These are phyloP conservation scores for Botrytis deweyae DNA, from an alignment of 2,329 filamentous ascomycete genomes.

Conservation along the genomic window DNA sequence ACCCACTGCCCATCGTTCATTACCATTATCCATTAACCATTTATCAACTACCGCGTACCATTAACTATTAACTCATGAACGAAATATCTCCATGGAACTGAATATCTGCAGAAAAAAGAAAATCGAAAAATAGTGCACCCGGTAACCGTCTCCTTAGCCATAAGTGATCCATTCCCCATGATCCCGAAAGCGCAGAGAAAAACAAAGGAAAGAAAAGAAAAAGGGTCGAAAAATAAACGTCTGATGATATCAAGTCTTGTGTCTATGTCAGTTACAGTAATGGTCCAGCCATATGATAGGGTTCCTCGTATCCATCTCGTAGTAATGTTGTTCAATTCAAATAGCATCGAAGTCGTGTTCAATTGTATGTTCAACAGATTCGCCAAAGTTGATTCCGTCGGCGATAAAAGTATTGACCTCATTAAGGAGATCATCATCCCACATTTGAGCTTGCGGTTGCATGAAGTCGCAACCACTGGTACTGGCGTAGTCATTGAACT, in stretches of 20 bases:
- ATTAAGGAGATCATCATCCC: neutral
- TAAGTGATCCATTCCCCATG: neutral
- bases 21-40: neutral
- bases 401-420: neutral
- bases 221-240: neutral
- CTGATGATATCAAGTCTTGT: conserved; percentile 6
- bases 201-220: neutral
- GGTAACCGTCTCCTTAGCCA: neutral
- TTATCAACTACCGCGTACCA: neutral
- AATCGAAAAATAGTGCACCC: neutral
- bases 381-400: neutral
- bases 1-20: neutral
- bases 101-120: neutral
- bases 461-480: neutral
- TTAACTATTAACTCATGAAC: neutral
- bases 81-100: neutral
- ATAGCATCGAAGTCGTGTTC: neutral
- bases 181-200: neutral
- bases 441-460: neutral
- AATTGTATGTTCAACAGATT: neutral
- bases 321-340: neutral
- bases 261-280: conserved; percentile 9
- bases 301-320: neutral
- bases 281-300: conserved; percentile 3
- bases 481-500: neutral